These are phyloP conservation scores for Cairneyella variabilis DNA, from an alignment of 495 filamentous ascomycete genomes.

Conservation along the genomic window DNA sequence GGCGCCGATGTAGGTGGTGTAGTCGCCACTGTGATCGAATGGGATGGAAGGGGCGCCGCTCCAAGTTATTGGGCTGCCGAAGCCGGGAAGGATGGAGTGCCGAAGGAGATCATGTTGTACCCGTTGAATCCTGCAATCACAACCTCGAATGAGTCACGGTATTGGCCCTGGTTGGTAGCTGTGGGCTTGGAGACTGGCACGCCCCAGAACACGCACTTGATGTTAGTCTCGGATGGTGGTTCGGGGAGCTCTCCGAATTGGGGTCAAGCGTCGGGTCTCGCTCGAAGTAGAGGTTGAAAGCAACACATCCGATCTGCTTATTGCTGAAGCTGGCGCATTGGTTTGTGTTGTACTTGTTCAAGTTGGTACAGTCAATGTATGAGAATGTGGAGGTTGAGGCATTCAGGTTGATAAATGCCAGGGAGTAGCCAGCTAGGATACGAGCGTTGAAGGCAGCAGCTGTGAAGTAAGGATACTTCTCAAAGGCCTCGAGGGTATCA, in stretches of 20 bases:
- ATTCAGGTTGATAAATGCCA: background rate
- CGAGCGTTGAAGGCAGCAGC: background rate
- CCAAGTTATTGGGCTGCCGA: background rate
- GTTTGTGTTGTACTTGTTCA: background rate
- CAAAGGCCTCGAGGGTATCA: background rate
- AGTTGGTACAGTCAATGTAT: background rate
- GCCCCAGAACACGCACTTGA: background rate
- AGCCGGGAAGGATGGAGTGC: background rate
- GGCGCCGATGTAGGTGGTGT: background rate
- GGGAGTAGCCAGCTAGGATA: background rate
- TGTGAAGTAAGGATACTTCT: background rate
- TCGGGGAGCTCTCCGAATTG: background rate
- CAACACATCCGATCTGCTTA: background rate
- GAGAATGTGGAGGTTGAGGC: background rate
- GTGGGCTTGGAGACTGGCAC: background rate
- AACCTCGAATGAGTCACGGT: background rate
- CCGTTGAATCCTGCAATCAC: background rate
- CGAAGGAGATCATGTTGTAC: background rate
- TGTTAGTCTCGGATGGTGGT: background rate
- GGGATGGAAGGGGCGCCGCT: background rate
- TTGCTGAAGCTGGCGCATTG: background rate
- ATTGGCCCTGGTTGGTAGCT: background rate
- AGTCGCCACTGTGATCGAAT: too few relatives aligned
- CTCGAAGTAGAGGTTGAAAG: conserved; percentile 1
- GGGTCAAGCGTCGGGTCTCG: background rate